These are phyloP conservation scores for Penicillium paneum DNA, from an alignment of 2,329 filamentous ascomycete genomes.

Conservation along the genomic window DNA sequence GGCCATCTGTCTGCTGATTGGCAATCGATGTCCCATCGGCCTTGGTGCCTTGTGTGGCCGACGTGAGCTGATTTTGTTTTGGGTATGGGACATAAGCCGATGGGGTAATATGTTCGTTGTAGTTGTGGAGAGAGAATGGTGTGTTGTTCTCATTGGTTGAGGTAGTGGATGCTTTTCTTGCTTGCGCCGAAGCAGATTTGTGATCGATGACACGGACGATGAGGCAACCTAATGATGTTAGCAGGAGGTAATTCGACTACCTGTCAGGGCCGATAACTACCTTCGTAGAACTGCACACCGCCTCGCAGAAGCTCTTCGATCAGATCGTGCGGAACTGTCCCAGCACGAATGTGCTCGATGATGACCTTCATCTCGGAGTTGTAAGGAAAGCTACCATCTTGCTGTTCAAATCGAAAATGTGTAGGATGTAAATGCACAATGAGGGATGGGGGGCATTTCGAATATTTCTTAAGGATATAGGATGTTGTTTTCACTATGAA, in stretches of 20 bases:
- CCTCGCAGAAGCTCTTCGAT: conserved; percentile 70
- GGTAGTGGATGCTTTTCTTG: conserved; percentile 53
- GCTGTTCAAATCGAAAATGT: conserved; percentile 89
- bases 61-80: conserved; percentile 37
- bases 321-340: conserved; percentile 86
- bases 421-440: conserved; percentile 80
- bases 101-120: conserved; percentile 84
- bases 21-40: conserved; percentile 16
- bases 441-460: conserved; percentile 71
- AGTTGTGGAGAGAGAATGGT: conserved; percentile 86
- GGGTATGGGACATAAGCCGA: conserved; percentile 80
- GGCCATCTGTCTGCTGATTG: conserved; percentile 22
- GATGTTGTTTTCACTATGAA: conserved; percentile 65
- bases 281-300: conserved; percentile 84
- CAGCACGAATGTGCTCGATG: conserved; percentile 70
- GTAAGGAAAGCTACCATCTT: conserved; percentile 89
- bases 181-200: conserved; percentile 62
- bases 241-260: conserved; percentile 1
- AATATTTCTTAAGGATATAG: conserved; percentile 81
- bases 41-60: conserved; percentile 29
- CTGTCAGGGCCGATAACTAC: conserved; percentile 36
- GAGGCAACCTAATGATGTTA: conserved; percentile 59
- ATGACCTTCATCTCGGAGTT: conserved; percentile 84
- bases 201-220: conserved; percentile 95
- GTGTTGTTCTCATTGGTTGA: conserved; percentile 60